Evolutionary conservation across 192 early-diverging fungal genomes (phyloP), one percentile per base, ranked within the genome.

Genomic region (Physocladia obscura): DNA sequence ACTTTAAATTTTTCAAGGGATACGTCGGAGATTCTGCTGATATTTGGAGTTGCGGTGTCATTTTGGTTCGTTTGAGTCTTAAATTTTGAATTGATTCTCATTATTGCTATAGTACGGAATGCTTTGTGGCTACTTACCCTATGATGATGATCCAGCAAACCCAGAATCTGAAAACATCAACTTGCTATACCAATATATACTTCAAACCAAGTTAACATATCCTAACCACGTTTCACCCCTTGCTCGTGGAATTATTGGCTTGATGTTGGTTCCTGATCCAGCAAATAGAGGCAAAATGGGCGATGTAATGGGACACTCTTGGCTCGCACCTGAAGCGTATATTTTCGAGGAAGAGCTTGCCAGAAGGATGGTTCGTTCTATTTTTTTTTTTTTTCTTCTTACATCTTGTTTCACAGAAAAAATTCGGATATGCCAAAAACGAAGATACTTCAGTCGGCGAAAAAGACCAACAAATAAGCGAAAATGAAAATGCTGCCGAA

Each of bases 31-130:
- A 91, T 3, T 86, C 90, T 6, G 94, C 93, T 1, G 94, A 97
- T 78, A 93, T 95, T 58, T 97, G 94, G 94, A 92, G 90, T 54
- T 97, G 94, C 77, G 94, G 94, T 56, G 94, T 97, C 26, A 97
- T 97, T 52, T 71, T 97, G 40, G 49, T 32, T 31, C 44, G 39
- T 68, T 69, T 35, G 34, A 26, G 32, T 35, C 27, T 6, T 24
- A 27, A 1, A 29, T 60, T 31, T 30, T 34, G 4, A 19, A 35
- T 58, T 50, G 26, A 24, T 15, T 31, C 44, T 4, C 13, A 5
- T 3, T 27, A 51, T 4, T 32, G 0, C 0, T 1, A 2, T 17
- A 80, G 73, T 86, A 85, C 60, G 84, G 84, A 19, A 85, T 86
- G 84, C 79, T 86, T 30, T 86, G 84, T 56, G 84, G 84, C 15